phyloP scores from a whole-genome alignment of 2,329 filamentous ascomycete species.

The Hypoxylon sp. region DNA sequence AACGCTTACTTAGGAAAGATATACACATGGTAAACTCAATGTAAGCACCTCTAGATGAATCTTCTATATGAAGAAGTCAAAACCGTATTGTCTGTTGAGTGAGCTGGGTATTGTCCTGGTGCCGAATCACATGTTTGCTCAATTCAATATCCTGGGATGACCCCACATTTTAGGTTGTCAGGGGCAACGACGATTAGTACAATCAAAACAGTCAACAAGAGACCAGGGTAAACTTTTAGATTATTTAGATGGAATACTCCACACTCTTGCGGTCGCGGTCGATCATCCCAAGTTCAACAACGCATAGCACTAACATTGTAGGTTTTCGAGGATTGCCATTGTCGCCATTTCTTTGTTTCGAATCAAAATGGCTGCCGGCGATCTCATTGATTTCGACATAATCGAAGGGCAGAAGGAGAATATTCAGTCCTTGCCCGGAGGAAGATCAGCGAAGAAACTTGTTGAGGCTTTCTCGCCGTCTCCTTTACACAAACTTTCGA shows the following conservation, averaged over 20 bases:
- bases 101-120: too few species aligned
- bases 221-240: conserved; percentile 14
- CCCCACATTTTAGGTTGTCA: conserved; percentile 47
- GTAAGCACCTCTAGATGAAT: too few species aligned
- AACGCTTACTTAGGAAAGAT: too few species aligned
- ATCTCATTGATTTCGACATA: conserved; percentile 84
- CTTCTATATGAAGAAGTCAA: too few species aligned
- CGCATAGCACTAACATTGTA: conserved; percentile 43
- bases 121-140: neutral
- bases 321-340: conserved; percentile 33
- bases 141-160: conserved; percentile 23
- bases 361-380: conserved; percentile 63
- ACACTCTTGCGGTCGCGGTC: conserved; percentile 25
- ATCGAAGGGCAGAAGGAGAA: conserved; percentile 99
- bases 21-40: too few species aligned
- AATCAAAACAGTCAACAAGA: conserved; percentile 53
- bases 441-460: conserved; percentile 88
- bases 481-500: conserved; percentile 69
- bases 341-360: conserved; percentile 39
- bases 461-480: conserved; percentile 83
- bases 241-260: conserved; percentile 29
- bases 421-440: conserved; percentile 92
- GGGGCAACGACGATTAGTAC: conserved; percentile 43
- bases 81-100: too few species aligned
- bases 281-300: conserved; percentile 41